Conservation (phyloP, 2,329 filamentous ascomycete genomes). For the Coniochaeta ligniaria region DNA sequence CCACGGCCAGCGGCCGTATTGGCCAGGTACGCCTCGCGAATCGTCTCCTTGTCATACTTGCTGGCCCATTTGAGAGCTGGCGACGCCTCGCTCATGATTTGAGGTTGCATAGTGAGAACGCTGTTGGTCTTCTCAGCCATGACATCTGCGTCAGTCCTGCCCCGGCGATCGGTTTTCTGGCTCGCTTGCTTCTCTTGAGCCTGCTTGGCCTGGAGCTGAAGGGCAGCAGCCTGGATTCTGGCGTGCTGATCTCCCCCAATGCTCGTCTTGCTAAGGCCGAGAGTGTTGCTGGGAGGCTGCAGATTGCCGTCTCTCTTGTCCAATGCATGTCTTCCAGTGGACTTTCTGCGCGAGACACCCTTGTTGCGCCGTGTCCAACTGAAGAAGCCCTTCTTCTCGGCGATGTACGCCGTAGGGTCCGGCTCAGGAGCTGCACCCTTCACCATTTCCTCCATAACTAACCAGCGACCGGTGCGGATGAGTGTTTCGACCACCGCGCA, state of each 20-base stretch:
- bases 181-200: conserved; percentile 33
- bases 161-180: conserved; percentile 35
- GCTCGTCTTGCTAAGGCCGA: conserved; percentile 66
- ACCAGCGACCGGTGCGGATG: conserved; percentile 76
- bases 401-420: conserved; percentile 79
- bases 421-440: conserved; percentile 85
- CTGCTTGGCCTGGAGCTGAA: conserved; percentile 69
- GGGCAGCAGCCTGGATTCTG: conserved; percentile 84
- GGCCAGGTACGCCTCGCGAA: conserved; percentile 78
- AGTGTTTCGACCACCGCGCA: conserved; percentile 88
- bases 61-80: conserved; percentile 96
- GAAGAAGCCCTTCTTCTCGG: conserved; percentile 92
- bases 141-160: conserved; percentile 47
- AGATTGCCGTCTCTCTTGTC: conserved; percentile 35
- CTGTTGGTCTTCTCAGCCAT: conserved; percentile 76
- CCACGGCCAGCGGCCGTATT: conserved; percentile 68
- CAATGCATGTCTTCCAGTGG: conserved; percentile 54
- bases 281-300: conserved; percentile 28
- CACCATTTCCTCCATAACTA: conserved; percentile 93
- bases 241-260: conserved; percentile 89
- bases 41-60: conserved; percentile 85
- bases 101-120: conserved; percentile 78
- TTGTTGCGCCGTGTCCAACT: conserved; percentile 71
- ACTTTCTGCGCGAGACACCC: conserved; percentile 59
- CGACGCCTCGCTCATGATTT: conserved; percentile 78